phyloP scores from a whole-genome alignment of 306 rosid genomes.

The Vigna mungo region DNA sequence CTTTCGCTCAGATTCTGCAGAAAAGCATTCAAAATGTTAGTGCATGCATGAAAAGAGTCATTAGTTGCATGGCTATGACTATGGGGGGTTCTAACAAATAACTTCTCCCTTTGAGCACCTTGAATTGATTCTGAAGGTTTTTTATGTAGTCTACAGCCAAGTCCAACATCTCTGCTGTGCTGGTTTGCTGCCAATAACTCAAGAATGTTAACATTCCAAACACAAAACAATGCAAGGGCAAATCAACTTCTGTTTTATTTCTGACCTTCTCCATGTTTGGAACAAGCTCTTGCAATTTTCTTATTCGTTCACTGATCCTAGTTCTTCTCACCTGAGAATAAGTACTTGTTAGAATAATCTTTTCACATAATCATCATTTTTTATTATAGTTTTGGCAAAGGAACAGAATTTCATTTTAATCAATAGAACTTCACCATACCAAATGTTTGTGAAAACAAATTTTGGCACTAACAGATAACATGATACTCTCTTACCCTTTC shows the following conservation, averaged over 20 bases:
- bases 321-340: slow-evolving; percentile 82
- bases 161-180: slow-evolving; percentile 97
- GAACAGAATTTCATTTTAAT: neutral
- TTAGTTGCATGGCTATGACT: neutral
- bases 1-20: slow-evolving; percentile 71
- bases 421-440: neutral
- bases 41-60: slow-evolving; percentile 5
- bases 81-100: neutral
- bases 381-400: slow-evolving; percentile 5
- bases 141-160: slow-evolving; percentile 88
- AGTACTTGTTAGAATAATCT: neutral
- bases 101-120: slow-evolving; percentile 56
- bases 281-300: slow-evolving; percentile 90
- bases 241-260: neutral
- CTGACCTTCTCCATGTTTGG: slow-evolving; percentile 97
- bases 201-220: slow-evolving; percentile 20
- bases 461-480: neutral
- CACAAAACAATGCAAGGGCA: neutral
- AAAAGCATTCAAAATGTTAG: slow-evolving; percentile 14
- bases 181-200: slow-evolving; percentile 75
- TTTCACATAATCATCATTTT: neutral
- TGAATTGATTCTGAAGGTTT: slow-evolving; percentile 87
- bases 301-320: slow-evolving; percentile 91
- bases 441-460: neutral
- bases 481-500: slow-evolving; percentile 64